Base-by-base conservation (phyloP, 192 early-diverging fungal species). In the Backusella psychrophila region DNA sequence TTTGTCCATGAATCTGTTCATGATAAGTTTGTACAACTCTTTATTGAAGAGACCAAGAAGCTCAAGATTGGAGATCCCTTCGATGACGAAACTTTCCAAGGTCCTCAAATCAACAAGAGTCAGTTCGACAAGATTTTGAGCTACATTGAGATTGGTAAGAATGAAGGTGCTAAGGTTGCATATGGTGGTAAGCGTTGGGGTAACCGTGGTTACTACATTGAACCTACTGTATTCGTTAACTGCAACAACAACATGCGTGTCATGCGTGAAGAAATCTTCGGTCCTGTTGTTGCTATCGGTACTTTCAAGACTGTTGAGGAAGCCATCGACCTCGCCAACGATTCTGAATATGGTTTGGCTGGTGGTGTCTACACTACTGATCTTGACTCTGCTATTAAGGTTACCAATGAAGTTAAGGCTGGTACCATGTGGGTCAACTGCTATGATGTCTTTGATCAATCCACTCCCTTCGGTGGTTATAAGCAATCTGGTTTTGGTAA, bases 221-320 rank as follows among this genome's bases (percentile, higher is more conserved):
- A 89, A 35, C 95, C 95, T 6, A 95, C 94, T 12, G 85, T 96
- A 29, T 91, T 94, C 70, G 85, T 87, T 4, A 84, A 90, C 72
- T 85, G 85, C 74, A 76, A 87, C 44, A 87, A 93, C 36, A 77
- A 75, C 0, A 82, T 87, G 81, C 82, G 75, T 23, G 75, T 93
- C 19, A 86, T 90, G 73, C 81, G 88, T 71, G 93, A 96, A 66
- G 94, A 96, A 80, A 93, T 95, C 69, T 96, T 96, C 87, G 94
- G 94, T 34, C 95, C 94, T 12, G 94, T 96, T 4, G 89, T 94
- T 11, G 85, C 87, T 53, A 88, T 96, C 26, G 82, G 85, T 69
- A 88, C 90, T 4, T 96, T 96, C 77, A 84, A 87, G 34, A 90
- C 88, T 3, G 83, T 93, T 38, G 94, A 93, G 3, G 94, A 96